A percentile compares a stretch with the other conserved stretches of the same genome.
These are phyloP conservation scores for Myriangium duriaei DNA, from an alignment of 2,329 filamentous ascomycete species.

Conservation along the genomic window DNA sequence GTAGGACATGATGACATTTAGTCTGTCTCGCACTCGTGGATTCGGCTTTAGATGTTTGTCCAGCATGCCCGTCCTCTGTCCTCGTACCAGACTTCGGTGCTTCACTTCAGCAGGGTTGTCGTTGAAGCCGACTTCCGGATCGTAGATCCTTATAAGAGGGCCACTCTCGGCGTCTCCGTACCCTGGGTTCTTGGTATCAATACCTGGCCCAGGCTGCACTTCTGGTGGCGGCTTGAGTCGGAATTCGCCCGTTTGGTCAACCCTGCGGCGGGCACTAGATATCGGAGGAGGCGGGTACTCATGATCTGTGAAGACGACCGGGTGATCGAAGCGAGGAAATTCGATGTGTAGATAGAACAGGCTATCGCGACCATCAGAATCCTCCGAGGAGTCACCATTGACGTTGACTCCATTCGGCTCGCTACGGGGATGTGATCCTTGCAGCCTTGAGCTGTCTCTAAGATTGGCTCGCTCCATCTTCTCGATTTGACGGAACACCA, in stretches of 20 bases:
- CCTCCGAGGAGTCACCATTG: conserved; percentile 29
- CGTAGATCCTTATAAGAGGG: conserved; percentile 73
- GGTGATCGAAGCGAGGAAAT: conserved; percentile 87
- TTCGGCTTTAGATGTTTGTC: conserved; percentile 95
- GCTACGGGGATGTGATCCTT: not conserved
- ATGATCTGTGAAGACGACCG: conserved; percentile 86
- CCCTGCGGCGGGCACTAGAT: conserved; percentile 47
- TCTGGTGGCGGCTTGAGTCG: conserved; percentile 71
- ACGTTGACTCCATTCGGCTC: conserved; percentile 9
- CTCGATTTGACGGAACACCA: conserved; percentile 84
- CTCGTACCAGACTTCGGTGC: conserved; percentile 80
- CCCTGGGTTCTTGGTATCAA: conserved; percentile 42
- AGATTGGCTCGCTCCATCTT: conserved; percentile 39
- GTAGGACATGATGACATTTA: conserved; percentile 82
- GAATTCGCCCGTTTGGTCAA: conserved; percentile 53
- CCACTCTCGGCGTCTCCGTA: conserved; percentile 40
- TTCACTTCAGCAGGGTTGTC: conserved; percentile 95
- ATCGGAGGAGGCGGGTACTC: conserved; percentile 80
- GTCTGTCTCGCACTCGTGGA: conserved; percentile 83
- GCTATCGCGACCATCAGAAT: conserved; percentile 39
- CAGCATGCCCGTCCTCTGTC: conserved; percentile 82
- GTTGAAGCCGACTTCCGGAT: conserved; percentile 76
- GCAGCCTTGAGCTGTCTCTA: conserved; percentile 20
- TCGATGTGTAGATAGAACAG: conserved; percentile 81
- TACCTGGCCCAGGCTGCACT: conserved; percentile 81